Conservation (phyloP, 2,329 filamentous ascomycete species). For the Aureobasidium vineae region DNA sequence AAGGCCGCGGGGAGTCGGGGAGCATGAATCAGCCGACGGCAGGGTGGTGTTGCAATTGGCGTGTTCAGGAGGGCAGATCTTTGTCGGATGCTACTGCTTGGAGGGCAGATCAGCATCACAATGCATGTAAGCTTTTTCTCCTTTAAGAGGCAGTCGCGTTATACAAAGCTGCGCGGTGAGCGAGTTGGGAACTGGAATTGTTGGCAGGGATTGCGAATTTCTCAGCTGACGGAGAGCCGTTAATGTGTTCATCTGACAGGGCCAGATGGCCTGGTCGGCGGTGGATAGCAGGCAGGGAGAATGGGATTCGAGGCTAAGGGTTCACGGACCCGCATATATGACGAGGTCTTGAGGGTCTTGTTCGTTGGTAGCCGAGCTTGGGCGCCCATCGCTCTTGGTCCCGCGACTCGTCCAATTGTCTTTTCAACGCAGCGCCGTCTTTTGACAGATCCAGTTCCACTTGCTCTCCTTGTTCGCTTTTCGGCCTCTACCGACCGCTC, state of each 20-base stretch:
- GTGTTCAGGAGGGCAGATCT: constrained; percentile 10
- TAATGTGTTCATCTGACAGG: constrained; percentile 14
- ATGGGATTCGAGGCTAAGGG: constrained; percentile 8
- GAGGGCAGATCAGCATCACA: constrained; percentile 8
- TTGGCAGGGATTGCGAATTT: not conserved
- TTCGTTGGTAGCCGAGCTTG: constrained; percentile 9
- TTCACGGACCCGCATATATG: constrained; percentile 17
- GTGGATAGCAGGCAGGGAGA: not conserved
- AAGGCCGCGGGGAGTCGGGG: constrained; percentile 18
- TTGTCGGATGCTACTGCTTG: constrained; percentile 4
- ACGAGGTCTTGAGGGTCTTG: constrained; percentile 6
- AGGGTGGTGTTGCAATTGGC: constrained; percentile 8
- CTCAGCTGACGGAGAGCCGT: constrained; percentile 15
- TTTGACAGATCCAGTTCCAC: constrained; percentile 24
- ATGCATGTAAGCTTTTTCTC: not conserved
- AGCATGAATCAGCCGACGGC: constrained; percentile 17
- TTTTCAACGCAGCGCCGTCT: constrained; percentile 12
- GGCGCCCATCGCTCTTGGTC: constrained; percentile 9
- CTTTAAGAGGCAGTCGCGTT: not conserved
- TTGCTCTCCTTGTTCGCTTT: constrained; percentile 8
- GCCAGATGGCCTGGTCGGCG: not conserved
- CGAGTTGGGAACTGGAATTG: not conserved
- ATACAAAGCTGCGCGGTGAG: not conserved
- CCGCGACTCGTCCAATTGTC: constrained; percentile 15
- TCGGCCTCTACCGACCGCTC: constrained; percentile 1